Base-by-base conservation (phyloP, 768 basidiomycete species). In the Astraeus odoratus region DNA sequence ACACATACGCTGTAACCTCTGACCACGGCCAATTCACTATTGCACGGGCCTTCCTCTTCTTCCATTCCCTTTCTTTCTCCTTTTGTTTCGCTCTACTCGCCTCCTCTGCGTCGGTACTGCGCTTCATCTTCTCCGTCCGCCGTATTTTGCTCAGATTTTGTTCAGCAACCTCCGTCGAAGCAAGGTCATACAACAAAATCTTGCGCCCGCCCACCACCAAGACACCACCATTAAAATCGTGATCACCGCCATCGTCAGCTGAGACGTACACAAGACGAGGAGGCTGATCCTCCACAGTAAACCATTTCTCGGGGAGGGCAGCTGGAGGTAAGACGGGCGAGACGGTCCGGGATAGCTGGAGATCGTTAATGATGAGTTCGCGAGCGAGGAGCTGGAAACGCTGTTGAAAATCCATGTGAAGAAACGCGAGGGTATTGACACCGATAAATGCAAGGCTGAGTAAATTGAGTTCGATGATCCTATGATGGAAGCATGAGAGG, bases 21-120 rank as follows among this genome's bases (percentile, higher is more conserved):
- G 73, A 76, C 80, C 84, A 89, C 7, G 85, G 85, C 88, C 87
- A 89, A 12, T 78, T 74, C 13, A 87, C 71, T 27, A 59, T 57
- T 0, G 76, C 77, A 29, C 67, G 72, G 0, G 80, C 64, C 48
- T 78, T 86, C 47, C 76, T 67, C 51, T 69, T 75, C 61, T 67
- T 73, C 18, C 58, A 66, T 47, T 80, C 79, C 39, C 73, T 64
- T 48, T 77, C 80, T 29, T 66, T 66, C 51, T 83, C 80, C 52
- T 82, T 83, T 43, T 72, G 68, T 48, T 66, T 73, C 1, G 78
- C 78, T 47, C 69, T 71, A 10, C 61, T 61, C 4, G 49, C 62
- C 49, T 77, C 74, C 18, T 62, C 64, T 6, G 58, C 51, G 35
- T 75, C 70, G 34, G 57, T 59, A 36, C 71, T 75, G 33, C 69